Percentiles rank a stretch among this genome's conserved stretches.
phyloP scores from a whole-genome alignment of 1,284 basidiomycete genomes.

The Ustilago vetiveriae region DNA sequence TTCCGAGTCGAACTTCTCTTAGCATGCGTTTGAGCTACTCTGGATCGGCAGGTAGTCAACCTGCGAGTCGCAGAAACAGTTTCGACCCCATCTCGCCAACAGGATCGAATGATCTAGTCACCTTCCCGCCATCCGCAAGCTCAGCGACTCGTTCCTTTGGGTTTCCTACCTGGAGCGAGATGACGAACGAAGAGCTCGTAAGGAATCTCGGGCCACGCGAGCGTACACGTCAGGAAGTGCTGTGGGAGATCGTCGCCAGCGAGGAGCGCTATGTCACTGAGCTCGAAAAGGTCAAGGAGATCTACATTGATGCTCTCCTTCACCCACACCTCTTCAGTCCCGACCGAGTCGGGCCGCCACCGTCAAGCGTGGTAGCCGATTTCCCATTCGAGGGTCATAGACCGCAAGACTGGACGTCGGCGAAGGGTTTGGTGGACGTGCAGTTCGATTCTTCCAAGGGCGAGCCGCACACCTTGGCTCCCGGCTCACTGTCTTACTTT shows the following conservation, averaged over 20 bases:
- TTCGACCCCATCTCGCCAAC: conserved; percentile 14
- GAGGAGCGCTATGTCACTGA: conserved; percentile 95
- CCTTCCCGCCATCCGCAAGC: conserved; percentile 17
- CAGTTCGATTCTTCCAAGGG: background rate
- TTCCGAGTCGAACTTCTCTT: conserved; percentile 35
- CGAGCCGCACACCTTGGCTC: background rate
- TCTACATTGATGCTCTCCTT: conserved; percentile 87
- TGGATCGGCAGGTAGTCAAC: conserved; percentile 23
- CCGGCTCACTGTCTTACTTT: background rate
- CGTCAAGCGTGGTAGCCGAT: background rate
- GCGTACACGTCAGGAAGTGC: conserved; percentile 92
- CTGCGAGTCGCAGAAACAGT: conserved; percentile 36
- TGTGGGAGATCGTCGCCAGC: conserved; percentile 97
- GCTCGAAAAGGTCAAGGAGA: conserved; percentile 87
- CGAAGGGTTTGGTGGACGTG: background rate
- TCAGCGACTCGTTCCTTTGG: conserved; percentile 26
- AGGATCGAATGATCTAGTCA: conserved; percentile 16
- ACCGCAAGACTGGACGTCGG: background rate
- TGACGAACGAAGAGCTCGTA: conserved; percentile 92
- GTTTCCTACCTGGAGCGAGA: conserved; percentile 85
- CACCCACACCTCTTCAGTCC: conserved; percentile 71
- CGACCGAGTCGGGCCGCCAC: conserved; percentile 16
- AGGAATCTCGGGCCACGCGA: conserved; percentile 90
- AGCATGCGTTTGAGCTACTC: conserved; percentile 39
- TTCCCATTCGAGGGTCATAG: background rate